Percentiles rank a stretch among this genome's conserved stretches.
Evolutionary conservation across 345 rosid genomes (phyloP).

Genomic region (Eucalyptus cloeziana): DNA sequence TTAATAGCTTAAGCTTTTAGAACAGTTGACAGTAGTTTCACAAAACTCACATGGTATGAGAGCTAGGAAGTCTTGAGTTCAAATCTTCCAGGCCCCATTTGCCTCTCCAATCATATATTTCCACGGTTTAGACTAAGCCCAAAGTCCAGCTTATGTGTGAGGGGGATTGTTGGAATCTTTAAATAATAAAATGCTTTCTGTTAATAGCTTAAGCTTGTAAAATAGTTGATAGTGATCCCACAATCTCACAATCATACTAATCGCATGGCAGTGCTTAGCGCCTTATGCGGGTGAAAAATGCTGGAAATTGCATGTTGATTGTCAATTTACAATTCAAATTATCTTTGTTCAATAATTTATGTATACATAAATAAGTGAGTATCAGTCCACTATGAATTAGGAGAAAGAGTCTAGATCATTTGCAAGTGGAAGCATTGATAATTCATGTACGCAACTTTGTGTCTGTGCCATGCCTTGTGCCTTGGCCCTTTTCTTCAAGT

Average conservation of each 20-base stretch:
- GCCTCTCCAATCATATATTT: not conserved
- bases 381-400: not conserved
- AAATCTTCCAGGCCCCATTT: not conserved
- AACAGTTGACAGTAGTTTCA: rapidly evolving
- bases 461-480: not conserved
- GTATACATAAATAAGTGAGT: not conserved
- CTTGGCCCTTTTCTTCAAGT: not conserved
- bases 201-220: no score
- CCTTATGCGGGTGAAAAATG: not conserved
- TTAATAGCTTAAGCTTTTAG: rapidly evolving
- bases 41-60: not conserved
- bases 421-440: not conserved
- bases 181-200: not conserved
- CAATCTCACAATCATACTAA: not conserved
- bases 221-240: not conserved
- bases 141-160: not conserved
- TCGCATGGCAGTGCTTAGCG: not conserved
- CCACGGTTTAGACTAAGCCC: not conserved
- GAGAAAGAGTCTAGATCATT: not conserved
- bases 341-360: not conserved
- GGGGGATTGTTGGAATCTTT: not conserved
- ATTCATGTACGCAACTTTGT: not conserved
- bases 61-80: not conserved
- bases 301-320: not conserved
- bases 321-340: not conserved